Evolutionary conservation across 2,329 filamentous ascomycete genomes (phyloP).

Genomic region (Aspergillus piperis): DNA sequence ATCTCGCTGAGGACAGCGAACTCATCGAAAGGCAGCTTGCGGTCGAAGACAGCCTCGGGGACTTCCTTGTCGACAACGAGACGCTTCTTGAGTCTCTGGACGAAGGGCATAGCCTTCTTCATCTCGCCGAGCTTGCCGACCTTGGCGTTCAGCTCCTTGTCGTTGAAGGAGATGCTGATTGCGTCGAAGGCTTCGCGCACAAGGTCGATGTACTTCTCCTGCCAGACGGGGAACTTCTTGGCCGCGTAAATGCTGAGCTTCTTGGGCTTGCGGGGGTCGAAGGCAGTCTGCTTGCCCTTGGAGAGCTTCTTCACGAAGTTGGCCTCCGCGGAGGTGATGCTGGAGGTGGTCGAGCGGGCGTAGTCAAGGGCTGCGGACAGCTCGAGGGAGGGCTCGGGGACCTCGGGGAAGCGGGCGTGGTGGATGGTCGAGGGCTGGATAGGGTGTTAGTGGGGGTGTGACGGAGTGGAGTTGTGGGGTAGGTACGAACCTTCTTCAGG

Average conservation of each 20-base stretch:
- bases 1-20: conserved; percentile 73
- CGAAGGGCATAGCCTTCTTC: conserved; percentile 98
- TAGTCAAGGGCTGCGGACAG: conserved; percentile 82
- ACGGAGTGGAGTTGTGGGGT: not conserved
- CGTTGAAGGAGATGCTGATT: conserved; percentile 65
- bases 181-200: conserved; percentile 70
- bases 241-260: conserved; percentile 84
- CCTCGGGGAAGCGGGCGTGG: conserved; percentile 71
- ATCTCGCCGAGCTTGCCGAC: conserved; percentile 77
- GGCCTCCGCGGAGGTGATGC: conserved; percentile 83
- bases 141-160: conserved; percentile 76
- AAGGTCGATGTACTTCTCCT: conserved; percentile 83
- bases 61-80: conserved; percentile 68
- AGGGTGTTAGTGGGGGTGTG: conserved; percentile 3
- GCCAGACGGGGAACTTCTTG: conserved; percentile 81
- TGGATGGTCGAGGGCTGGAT: conserved; percentile 69
- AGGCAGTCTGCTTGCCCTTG: conserved; percentile 83
- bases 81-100: conserved; percentile 82
- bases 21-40: conserved; percentile 87
- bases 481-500: conserved; percentile 61
- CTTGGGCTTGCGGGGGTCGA: conserved; percentile 90
- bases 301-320: conserved; percentile 76
- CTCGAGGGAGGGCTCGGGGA: conserved; percentile 64
- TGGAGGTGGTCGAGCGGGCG: conserved; percentile 70
- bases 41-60: conserved; percentile 70